Base-by-base conservation (phyloP, 1,284 basidiomycete species). In the Xerocomus nothofagi region DNA sequence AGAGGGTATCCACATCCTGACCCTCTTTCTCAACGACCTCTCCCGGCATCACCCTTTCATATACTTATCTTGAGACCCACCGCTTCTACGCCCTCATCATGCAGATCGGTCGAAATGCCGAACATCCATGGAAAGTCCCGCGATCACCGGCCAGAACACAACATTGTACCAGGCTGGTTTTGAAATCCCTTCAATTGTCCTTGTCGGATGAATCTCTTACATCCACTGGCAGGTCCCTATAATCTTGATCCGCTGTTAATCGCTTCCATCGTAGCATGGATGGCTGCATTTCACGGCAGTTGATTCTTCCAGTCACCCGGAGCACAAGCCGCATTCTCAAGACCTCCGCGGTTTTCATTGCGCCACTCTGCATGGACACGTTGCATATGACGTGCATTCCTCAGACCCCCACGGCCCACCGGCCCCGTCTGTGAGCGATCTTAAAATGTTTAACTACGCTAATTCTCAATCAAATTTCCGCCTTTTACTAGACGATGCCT, bases 401-500 rank as follows among this genome's bases (percentile, higher is more conserved):
- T 36, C 41, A 36, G 20, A 24, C 3, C 47, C 24, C 37, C 36
- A 41, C 31, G 17, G 6, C 12, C 18, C 17, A 26, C 50, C 57
- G 61, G 61, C 26, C 51, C 61, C 59, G 59, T 51, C 43, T 23
- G 27, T 43, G 32, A 61, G 53, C 50, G 54, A 64, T 58, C 57
- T 17, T 44, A 64, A 70, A 65, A 69, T 54, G 66, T 55, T 52
- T 67, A 69, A 70, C 63, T 53, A 69, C 54, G 54, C 51, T 70
- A 66, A 69, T 60, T 66, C 51, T 8, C 53, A 63, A 57, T 69
- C 63, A 51, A 56, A 54, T 62, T 40, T 59, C 50, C 49, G 49
- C 49, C 36, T 60, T 50, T 60, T 60, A 63, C 60, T 27, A 50
- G 63, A 54, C 40, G 30, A 33, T 24, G 39, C 29, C 14, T n/a